Evolutionary conservation across 805 yeast species (phyloP).

Genomic region (Millerozyma miso): DNA sequence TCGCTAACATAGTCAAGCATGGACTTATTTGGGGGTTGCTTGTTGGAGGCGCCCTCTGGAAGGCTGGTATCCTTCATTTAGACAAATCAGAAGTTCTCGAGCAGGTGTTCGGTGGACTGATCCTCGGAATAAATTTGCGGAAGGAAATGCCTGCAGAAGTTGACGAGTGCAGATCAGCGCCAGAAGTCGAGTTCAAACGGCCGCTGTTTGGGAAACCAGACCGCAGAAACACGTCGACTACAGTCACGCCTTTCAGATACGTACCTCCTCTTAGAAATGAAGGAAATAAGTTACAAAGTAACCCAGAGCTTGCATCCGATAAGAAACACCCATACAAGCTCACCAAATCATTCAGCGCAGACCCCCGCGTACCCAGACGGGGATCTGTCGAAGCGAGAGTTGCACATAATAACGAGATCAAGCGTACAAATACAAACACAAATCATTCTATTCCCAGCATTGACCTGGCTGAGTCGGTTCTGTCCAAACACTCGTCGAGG

Average conservation of each 20-base stretch:
- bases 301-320: conserved; percentile 17
- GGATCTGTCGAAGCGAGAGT: neutral
- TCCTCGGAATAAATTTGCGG: neutral
- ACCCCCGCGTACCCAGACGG: conserved; percentile 5
- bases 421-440: neutral
- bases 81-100: conserved; percentile 9
- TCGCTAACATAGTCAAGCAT: conserved; percentile 17
- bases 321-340: conserved; percentile 2
- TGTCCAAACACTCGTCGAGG: conserved; percentile 12
- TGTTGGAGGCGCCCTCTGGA: conserved; percentile 23
- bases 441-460: conserved; percentile 3
- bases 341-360: conserved; percentile 1
- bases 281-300: conserved; percentile 9
- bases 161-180: neutral
- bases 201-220: conserved; percentile 6
- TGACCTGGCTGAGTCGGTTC: conserved; percentile 1
- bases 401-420: neutral
- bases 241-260: conserved; percentile 18
- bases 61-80: conserved; percentile 23
- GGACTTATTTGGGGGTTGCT: conserved; percentile 21
- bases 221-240: conserved; percentile 17
- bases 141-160: neutral
- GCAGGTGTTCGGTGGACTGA: neutral
- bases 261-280: conserved; percentile 1
- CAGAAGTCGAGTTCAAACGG: neutral